Conservation (phyloP, 148 eudicot species). For the Oxyria digyna region DNA sequence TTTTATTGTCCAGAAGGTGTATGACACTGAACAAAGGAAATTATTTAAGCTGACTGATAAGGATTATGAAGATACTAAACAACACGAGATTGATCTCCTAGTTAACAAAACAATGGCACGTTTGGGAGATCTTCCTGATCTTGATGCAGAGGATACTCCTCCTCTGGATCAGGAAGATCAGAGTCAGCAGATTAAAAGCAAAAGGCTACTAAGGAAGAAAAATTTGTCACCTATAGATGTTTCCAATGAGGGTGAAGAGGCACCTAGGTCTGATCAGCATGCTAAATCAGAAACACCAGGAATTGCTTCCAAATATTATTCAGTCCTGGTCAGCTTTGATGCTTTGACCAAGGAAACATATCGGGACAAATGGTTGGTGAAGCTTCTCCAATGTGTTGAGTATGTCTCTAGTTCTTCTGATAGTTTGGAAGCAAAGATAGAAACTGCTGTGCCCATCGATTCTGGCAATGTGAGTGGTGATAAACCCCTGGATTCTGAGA, state of each 20-base stretch:
- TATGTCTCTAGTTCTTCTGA: conserved; percentile 32
- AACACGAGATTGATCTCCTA: conserved; percentile 76
- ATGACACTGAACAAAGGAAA: conserved; percentile 67
- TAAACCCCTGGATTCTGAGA: conserved; percentile 12
- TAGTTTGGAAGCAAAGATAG: conserved; percentile 32
- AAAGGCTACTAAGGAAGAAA: conserved; percentile 37
- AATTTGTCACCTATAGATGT: conserved; percentile 49
- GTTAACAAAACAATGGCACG: conserved; percentile 71
- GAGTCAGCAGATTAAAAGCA: conserved; percentile 46
- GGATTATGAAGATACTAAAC: conserved; percentile 80
- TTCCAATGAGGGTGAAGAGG: conserved; percentile 62
- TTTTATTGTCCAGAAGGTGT: conserved; percentile 85
- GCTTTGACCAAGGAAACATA: conserved; percentile 53
- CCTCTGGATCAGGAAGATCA: conserved; percentile 38
- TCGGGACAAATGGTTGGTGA: conserved; percentile 88
- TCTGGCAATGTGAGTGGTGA: conserved; percentile 13
- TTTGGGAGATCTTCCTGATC: conserved; percentile 64
- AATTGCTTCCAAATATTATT: conserved; percentile 43
- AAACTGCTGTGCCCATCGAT: conserved; percentile 19
- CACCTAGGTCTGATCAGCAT: conserved; percentile 30
- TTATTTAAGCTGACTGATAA: conserved; percentile 85
- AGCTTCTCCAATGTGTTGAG: conserved; percentile 65
- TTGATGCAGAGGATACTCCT: conserved; percentile 46
- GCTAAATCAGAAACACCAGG: conserved; percentile 70
- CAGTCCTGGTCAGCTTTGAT: conserved; percentile 47